Conservation (phyloP, 2,329 filamentous ascomycete species). For the Colletotrichum tamarilloi region DNA sequence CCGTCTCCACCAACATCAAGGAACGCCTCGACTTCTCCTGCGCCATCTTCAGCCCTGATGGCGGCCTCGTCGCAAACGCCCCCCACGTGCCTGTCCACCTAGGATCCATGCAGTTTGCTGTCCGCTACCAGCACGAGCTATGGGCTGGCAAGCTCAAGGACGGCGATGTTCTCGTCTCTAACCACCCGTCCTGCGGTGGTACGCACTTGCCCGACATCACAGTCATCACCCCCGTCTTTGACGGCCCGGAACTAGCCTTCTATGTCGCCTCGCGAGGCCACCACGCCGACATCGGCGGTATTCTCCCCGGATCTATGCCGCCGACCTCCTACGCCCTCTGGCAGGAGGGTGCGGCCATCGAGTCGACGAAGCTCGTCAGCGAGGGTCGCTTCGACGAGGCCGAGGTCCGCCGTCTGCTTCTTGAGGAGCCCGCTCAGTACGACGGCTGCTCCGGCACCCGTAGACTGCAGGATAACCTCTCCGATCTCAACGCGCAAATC, state of each 20-base stretch:
- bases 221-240: conserved; percentile 52
- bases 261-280: conserved; percentile 47
- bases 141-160: conserved; percentile 77
- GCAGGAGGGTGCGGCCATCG: conserved; percentile 74
- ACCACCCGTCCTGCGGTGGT: conserved; percentile 41
- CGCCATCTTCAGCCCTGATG: conserved; percentile 78
- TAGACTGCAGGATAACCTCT: conserved; percentile 79
- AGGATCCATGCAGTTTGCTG: conserved; percentile 82
- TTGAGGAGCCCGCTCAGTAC: conserved; percentile 71
- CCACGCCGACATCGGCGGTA: conserved; percentile 72
- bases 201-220: conserved; percentile 56
- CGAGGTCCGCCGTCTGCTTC: conserved; percentile 72
- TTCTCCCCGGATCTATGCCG: conserved; percentile 85
- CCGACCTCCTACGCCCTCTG: conserved; percentile 75
- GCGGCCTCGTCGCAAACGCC: conserved; percentile 78
- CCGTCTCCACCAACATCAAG: conserved; percentile 81
- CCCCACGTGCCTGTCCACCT: conserved; percentile 82
- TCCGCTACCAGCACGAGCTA: conserved; percentile 74
- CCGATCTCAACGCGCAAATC: conserved; percentile 80
- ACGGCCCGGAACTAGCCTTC: conserved; percentile 44
- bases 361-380: conserved; percentile 77
- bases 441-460: conserved; percentile 77
- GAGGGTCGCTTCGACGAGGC: conserved; percentile 83
- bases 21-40: conserved; percentile 84
- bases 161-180: conserved; percentile 81